phyloP scores from a whole-genome alignment of 441 rosid species.

The Gossypium gossypioides region DNA sequence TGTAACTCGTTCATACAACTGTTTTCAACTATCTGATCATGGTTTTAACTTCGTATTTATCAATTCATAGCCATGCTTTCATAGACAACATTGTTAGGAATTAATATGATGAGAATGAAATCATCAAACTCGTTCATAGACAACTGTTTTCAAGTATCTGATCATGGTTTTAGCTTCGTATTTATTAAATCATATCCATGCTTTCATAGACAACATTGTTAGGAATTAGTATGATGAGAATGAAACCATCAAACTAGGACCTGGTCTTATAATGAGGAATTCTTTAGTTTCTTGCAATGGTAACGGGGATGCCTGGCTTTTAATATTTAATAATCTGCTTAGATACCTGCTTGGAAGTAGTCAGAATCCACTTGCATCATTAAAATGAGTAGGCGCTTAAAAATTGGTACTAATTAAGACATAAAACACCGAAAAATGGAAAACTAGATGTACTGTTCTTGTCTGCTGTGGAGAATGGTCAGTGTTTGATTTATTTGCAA shows the following conservation, averaged over 20 bases:
- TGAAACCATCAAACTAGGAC: background rate
- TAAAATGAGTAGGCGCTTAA: background rate
- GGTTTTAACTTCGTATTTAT: slow-evolving; percentile 1
- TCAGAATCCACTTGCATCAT: background rate
- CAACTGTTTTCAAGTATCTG: background rate
- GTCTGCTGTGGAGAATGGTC: background rate
- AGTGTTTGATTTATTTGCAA: background rate
- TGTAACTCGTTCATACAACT: background rate
- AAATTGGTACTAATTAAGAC: background rate
- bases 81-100: background rate
- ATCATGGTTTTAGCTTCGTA: background rate
- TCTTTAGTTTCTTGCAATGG: background rate
- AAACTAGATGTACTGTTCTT: background rate
- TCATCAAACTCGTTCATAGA: background rate
- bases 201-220: background rate
- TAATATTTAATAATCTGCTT: background rate
- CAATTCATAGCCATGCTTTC: background rate
- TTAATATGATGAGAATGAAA: background rate
- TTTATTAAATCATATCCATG: background rate
- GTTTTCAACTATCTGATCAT: slow-evolving; percentile 4
- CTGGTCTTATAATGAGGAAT: background rate
- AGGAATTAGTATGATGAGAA: background rate
- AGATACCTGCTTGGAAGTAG: background rate
- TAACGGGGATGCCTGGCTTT: background rate
- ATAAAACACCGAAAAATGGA: background rate